Conservation (phyloP, 163 green algal genomes). For the Botryococcus braunii region DNA sequence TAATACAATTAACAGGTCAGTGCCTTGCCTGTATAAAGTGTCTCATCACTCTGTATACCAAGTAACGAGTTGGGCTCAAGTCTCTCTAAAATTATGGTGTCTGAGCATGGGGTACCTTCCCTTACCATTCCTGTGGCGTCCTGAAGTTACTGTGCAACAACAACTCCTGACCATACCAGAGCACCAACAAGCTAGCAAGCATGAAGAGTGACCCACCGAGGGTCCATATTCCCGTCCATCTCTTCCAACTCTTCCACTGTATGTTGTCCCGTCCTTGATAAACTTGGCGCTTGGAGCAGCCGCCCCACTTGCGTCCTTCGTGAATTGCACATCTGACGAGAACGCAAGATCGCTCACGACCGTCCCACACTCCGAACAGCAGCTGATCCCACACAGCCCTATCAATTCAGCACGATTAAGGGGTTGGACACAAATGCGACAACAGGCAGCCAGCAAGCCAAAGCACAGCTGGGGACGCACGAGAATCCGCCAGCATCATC, state of each 20-base stretch:
- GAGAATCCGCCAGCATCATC: slow-evolving; percentile 13
- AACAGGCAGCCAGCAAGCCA: slow-evolving; percentile 18
- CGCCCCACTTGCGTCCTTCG: slow-evolving; percentile 69
- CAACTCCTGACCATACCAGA: neutral
- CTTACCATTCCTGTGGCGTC: slow-evolving; percentile 3
- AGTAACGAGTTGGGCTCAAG: neutral
- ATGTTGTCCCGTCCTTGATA: slow-evolving; percentile 50
- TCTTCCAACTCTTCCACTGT: too few species aligned
- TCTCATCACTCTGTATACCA: neutral
- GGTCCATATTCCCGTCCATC: too few species aligned
- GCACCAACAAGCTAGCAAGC: slow-evolving; percentile 39
- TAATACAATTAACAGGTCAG: neutral
- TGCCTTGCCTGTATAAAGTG: neutral
- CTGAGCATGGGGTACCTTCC: neutral
- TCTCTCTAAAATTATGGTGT: too few species aligned
- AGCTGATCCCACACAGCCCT: too few species aligned
- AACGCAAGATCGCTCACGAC: slow-evolving; percentile 84
- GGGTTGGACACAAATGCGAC: neutral
- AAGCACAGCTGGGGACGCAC: slow-evolving; percentile 20
- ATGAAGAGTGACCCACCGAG: slow-evolving; percentile 50
- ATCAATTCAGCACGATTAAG: neutral
- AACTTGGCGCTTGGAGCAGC: slow-evolving; percentile 60
- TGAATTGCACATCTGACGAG: slow-evolving; percentile 76
- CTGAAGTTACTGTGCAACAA: neutral
- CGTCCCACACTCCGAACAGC: slow-evolving; percentile 72